Evolutionary conservation across 2,329 filamentous ascomycete species (phyloP).

Genomic region (Colletotrichum destructivum): DNA sequence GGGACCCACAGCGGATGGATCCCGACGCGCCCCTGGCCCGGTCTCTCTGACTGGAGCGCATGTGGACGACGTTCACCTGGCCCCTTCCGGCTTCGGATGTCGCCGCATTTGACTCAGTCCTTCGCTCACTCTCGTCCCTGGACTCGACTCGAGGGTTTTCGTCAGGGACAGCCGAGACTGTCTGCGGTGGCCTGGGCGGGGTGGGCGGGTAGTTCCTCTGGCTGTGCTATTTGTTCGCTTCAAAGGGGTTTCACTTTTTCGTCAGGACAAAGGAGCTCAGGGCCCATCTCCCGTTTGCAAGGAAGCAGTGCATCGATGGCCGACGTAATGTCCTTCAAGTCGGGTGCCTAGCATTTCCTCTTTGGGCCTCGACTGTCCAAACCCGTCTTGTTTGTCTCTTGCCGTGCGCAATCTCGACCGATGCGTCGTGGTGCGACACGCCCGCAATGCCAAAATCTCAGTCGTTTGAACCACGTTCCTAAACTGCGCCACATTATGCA

Average conservation of each 20-base stretch:
- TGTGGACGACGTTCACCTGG: not conserved
- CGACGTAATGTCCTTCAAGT: not conserved
- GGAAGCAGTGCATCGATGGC: not conserved
- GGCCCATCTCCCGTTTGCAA: too few species aligned
- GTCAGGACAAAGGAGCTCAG: too few species aligned
- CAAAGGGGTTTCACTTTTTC: slow-evolving; percentile 4
- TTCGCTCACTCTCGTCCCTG: slow-evolving; percentile 10
- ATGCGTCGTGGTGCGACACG: too few species aligned
- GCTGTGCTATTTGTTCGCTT: not conserved
- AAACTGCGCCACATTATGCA: too few species aligned
- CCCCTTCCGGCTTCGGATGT: slow-evolving; percentile 29
- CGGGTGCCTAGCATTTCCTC: not conserved
- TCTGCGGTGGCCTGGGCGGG: not conserved
- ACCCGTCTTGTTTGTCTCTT: too few species aligned
- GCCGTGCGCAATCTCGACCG: too few species aligned
- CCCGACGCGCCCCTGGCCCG: not conserved
- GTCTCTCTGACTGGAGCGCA: slow-evolving; percentile 38
- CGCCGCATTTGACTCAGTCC: slow-evolving; percentile 8
- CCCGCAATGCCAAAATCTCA: too few species aligned
- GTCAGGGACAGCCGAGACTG: slow-evolving; percentile 2
- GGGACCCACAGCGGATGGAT: not conserved
- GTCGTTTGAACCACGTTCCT: too few species aligned
- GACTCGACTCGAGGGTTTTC: slow-evolving; percentile 11
- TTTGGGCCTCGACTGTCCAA: not conserved
- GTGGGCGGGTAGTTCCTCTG: not conserved